Conservation (phyloP, 345 rosid genomes). For the Raphanus raphanistrum region DNA sequence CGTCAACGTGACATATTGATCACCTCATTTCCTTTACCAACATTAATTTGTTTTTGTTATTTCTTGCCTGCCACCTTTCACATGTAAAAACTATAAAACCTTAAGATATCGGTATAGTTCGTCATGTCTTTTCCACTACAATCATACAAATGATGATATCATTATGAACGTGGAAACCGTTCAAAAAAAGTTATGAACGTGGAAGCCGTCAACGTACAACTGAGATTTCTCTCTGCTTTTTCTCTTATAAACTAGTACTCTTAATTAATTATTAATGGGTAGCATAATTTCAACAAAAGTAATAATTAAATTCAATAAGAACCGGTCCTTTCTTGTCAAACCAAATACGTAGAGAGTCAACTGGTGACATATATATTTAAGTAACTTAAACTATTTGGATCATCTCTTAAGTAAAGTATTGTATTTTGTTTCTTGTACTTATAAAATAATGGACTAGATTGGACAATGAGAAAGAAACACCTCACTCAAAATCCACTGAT, state of each 20-base stretch:
- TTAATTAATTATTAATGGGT: slow-evolving; percentile 25
- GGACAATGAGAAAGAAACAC: slow-evolving; percentile 11
- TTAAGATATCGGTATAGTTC: slow-evolving; percentile 12
- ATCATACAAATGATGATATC: slow-evolving; percentile 27
- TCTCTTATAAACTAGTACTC: neutral
- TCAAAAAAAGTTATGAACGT: slow-evolving; percentile 32
- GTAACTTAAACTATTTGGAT: slow-evolving; percentile 23
- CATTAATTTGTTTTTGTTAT: neutral
- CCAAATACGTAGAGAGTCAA: slow-evolving; percentile 36
- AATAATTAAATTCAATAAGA: slow-evolving; percentile 2
- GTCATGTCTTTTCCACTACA: slow-evolving; percentile 35
- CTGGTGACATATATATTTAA: slow-evolving; percentile 11
- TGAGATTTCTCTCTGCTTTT: slow-evolving; percentile 14
- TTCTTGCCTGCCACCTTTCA: neutral
- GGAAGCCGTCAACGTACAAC: slow-evolving; percentile 32
- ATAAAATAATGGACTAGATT: slow-evolving; percentile 10
- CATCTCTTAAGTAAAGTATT: slow-evolving; percentile 18
- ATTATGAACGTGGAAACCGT: too few relatives aligned
- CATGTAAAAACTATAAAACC: neutral
- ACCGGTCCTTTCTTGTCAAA: slow-evolving; percentile 36
- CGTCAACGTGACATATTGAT: slow-evolving; percentile 11
- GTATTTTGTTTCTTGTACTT: neutral
- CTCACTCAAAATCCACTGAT: slow-evolving; percentile 25
- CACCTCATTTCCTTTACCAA: slow-evolving; percentile 7
- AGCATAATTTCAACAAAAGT: slow-evolving; percentile 12